Evolutionary conservation across 2,329 filamentous ascomycete genomes (phyloP), one percentile per base, ranked within the genome.

Genomic region (Penicillium polonicum): DNA sequence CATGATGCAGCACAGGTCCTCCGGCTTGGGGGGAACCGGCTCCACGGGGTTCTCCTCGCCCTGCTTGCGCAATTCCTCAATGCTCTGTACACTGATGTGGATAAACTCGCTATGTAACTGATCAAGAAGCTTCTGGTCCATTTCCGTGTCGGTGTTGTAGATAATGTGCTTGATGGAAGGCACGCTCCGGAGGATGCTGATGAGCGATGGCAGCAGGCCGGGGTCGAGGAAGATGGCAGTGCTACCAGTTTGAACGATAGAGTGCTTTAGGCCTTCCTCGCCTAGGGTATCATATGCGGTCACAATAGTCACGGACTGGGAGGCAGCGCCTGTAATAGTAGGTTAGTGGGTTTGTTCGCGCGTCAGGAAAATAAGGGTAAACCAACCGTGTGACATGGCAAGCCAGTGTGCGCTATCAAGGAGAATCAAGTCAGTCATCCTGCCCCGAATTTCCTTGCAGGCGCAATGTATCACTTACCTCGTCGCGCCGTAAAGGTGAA

Each of bases 241-340:
- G 52, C 91, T 88, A 61, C 86, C 81, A 52, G 91, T 94, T 77
- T 96, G 90, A 23, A 87, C 81, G 63, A 97, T 84, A 3, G 92
- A 95, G 79, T 96, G 92, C 78, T 88, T 86, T 62, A 97, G 84
- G 46, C 92, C 92, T 61, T 88, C 86, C 68, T 91, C 85, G 53
- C 92, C 92, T 44, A 97, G 87, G 31, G 92, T 96, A 75, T 97
- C 92, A 76, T 97, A 97, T 50, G 92, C 92, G 45, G 93, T 97
- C 50, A 97, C 93, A 65, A 97, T 92, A 58, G 90, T 86, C 73
- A 97, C 86, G 44, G 90, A 92, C 76, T 97, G 93, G 17, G 92
- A 92, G 21, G 87, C 77, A 55, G 85, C 88, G 80, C 80, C 80
- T 82, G 59, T 36, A 51, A 31, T 31, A 35, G 25, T 44, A 25